Evolutionary conservation across 2,329 filamentous ascomycete species (phyloP), one percentile per base, ranked within the genome.

Genomic region (Sarocladium oryzae): DNA sequence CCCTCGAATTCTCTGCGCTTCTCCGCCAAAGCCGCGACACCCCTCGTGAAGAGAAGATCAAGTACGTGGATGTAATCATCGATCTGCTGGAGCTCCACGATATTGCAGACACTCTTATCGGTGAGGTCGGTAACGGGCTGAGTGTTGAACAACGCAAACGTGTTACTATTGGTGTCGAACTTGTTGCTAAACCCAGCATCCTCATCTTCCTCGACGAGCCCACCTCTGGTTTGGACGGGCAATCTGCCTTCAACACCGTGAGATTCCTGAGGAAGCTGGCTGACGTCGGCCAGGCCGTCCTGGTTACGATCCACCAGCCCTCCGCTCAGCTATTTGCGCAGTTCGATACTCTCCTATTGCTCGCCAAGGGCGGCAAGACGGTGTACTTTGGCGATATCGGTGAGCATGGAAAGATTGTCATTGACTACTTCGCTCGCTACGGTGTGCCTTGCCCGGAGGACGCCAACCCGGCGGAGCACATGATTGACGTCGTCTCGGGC

Each of bases 141-240:
- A 74, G 68, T 5, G 72, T 76, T 8, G 76, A 77, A 13, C 73
- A 79, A 58, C 61, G 73, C 3, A 87, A 87, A 68, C 75, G 84
- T 37, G 68, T 88, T 2, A 87, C 84, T 0, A 85, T 87, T 38
- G 84, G 81, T 46, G 84, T 87, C 1, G 84, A 88, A 57, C 69
- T 88, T 4, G 84, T 82, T 5, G 82, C 83, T 2, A 85, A 84
- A 58, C 83, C 83, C 0, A 72, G 84, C 0, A 33, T 52, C 21
- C 69, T 86, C 1, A 70, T 86, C 6, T 86, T 86, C 70, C 65
- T 86, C 13, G 83, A 86, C 56, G 83, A 86, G 59, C 83, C 83
- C 0, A 86, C 83, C 1, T 68, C 65, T 20, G 66, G 66, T 0
- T 58, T 70, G 5, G 73, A 76, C 49, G 57, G 58, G 9, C 59